Conservation (phyloP, 2,329 filamentous ascomycete species). For the Penicillium sp. region DNA sequence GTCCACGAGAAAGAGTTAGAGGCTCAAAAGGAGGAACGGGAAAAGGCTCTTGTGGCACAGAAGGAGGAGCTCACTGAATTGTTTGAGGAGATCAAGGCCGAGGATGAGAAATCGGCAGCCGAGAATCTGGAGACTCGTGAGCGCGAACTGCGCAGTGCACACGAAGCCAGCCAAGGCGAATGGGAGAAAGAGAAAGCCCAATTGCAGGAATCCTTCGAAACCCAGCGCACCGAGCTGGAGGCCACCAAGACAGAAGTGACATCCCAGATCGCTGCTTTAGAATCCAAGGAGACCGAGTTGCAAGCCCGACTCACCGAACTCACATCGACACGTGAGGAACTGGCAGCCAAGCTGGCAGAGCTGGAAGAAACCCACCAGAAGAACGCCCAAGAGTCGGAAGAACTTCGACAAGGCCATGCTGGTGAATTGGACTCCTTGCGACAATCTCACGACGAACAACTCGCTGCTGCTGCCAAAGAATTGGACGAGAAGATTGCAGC, state of each 20-base stretch:
- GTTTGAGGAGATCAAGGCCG: slow-evolving; percentile 48
- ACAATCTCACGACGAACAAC: slow-evolving; percentile 26
- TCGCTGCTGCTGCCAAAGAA: slow-evolving; percentile 26
- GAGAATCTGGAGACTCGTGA: slow-evolving; percentile 40
- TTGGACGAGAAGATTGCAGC: slow-evolving; percentile 27
- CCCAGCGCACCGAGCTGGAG: slow-evolving; percentile 39
- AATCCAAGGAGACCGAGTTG: slow-evolving; percentile 35
- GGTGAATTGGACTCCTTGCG: slow-evolving; percentile 27
- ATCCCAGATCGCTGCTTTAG: slow-evolving; percentile 34
- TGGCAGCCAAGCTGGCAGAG: slow-evolving; percentile 31
- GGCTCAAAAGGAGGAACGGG: slow-evolving; percentile 32
- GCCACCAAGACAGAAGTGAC: slow-evolving; percentile 29
- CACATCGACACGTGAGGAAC: slow-evolving; percentile 25
- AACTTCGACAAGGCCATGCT: slow-evolving; percentile 24
- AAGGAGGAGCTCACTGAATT: slow-evolving; percentile 47
- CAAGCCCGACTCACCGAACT: slow-evolving; percentile 30
- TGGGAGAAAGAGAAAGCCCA: slow-evolving; percentile 41
- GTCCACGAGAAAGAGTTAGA: slow-evolving; percentile 44
- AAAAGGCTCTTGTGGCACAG: slow-evolving; percentile 40
- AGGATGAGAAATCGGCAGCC: slow-evolving; percentile 41
- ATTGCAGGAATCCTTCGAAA: slow-evolving; percentile 37
- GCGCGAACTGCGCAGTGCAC: slow-evolving; percentile 45
- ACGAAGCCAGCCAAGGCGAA: slow-evolving; percentile 33
- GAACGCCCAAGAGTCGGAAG: slow-evolving; percentile 28
- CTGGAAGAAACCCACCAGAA: slow-evolving; percentile 32